Evolutionary conservation across 495 filamentous ascomycete genomes (phyloP), one percentile per base, ranked within the genome.

Genomic region (Bacidia rubella): DNA sequence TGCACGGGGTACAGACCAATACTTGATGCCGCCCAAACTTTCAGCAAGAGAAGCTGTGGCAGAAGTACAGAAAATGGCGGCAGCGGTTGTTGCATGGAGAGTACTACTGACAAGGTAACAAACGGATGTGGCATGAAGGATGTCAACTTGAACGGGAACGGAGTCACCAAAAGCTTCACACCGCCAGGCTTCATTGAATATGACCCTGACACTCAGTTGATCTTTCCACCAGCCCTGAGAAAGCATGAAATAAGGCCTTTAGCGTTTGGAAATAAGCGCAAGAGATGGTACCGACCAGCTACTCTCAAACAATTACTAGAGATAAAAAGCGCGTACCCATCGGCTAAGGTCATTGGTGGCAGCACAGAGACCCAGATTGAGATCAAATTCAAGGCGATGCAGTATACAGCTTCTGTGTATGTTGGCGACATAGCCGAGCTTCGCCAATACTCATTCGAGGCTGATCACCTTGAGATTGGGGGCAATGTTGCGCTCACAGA

Each of bases 331-430:
- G 79, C 79, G 0, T 82, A 89, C 55, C 92, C 90, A 0, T 79
- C 81, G 3, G 86, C 90, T 1, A 98, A 98, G 67, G 75, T 98
- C 53, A 95, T 98, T 54, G 90, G 90, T 23, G 92, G 92, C 40
- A 94, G 87, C 63, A 94, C 87, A 2, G 92, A 98, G 67, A 97
- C 90, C 0, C 92, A 96, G 65, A 96, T 98, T 49, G 92, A 98
- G 66, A 83, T 94, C 67, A 96, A 95, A 63, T 98, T 98, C 75
- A 97, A 98, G 71, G 87, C 80, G 1, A 80, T 93, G 77, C 80
- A 87, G 59, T 98, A 95, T 64, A 77, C 80, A 11, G 79, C 83
- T 4, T 96, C 88, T 0, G 90, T 98, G 0, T 97, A 84, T 62
- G 81, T 97, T 12, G 89, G 89, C 23, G 92, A 98, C 61, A 95